Percentiles rank a stretch among this genome's conserved stretches.
phyloP scores from a whole-genome alignment of 2,329 filamentous ascomycete genomes.

The Pestalotiopsis sp. region DNA sequence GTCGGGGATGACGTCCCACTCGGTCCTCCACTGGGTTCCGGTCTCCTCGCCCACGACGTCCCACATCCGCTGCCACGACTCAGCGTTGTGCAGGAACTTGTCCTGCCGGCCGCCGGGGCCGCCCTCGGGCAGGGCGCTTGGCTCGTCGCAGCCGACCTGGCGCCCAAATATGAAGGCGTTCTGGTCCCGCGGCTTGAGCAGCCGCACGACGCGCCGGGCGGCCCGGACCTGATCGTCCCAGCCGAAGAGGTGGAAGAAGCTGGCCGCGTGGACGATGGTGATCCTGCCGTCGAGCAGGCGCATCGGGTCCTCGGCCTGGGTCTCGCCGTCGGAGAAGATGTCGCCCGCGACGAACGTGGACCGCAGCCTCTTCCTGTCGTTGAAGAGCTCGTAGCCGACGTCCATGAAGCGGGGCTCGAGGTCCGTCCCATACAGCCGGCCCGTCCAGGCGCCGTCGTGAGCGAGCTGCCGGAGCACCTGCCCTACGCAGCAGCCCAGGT shows the following conservation, averaged over 20 bases:
- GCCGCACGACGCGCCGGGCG: conserved; percentile 43
- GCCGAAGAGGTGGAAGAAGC: conserved; percentile 17
- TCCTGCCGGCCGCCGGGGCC: conserved; percentile 16
- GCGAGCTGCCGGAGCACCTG: conserved; percentile 10
- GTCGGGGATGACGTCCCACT: conserved; percentile 32
- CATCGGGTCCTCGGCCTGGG: neutral
- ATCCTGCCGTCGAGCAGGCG: conserved; percentile 32
- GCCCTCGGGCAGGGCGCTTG: conserved; percentile 22
- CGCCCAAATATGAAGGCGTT: conserved; percentile 51
- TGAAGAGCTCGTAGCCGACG: conserved; percentile 11
- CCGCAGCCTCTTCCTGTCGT: conserved; percentile 2
- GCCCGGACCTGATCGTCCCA: conserved; percentile 47
- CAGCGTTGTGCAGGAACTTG: conserved; percentile 48
- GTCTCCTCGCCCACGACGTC: conserved; percentile 50
- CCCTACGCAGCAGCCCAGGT: conserved; percentile 12
- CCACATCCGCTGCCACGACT: conserved; percentile 55
- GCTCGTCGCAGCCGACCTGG: conserved; percentile 45
- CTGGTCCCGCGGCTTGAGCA: conserved; percentile 42
- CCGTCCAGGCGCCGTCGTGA: neutral
- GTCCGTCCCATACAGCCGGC: conserved; percentile 7
- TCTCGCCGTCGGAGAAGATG: conserved; percentile 39
- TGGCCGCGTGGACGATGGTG: conserved; percentile 8
- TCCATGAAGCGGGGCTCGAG: conserved; percentile 10
- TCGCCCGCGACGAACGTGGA: conserved; percentile 9
- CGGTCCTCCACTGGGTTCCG: conserved; percentile 48